Evolutionary conservation across 306 rosid species (phyloP).

Genomic region (Medicago arabica): DNA sequence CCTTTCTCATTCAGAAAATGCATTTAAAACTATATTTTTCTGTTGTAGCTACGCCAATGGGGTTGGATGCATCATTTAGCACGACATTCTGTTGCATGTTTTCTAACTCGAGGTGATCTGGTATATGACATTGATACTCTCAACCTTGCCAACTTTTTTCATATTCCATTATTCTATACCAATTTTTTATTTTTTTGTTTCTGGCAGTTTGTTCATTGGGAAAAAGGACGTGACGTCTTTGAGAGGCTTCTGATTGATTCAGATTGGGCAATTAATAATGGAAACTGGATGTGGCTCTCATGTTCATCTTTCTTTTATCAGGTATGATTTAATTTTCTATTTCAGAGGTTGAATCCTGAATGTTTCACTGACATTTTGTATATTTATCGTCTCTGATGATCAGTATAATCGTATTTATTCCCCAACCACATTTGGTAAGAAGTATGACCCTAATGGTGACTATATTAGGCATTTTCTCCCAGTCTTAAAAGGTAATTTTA

Average conservation of each 20-base stretch:
- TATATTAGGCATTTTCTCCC: slow-evolving; percentile 91
- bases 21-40: slow-evolving; percentile 32
- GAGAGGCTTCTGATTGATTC: slow-evolving; percentile 96
- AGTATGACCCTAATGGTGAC: slow-evolving; percentile 89
- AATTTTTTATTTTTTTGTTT: slow-evolving; percentile 27
- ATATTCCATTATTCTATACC: slow-evolving; percentile 31
- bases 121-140: slow-evolving; percentile 47
- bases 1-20: slow-evolving; percentile 14
- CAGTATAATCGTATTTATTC: slow-evolving; percentile 95
- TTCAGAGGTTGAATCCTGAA: slow-evolving; percentile 38
- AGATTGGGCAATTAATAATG: slow-evolving; percentile 96
- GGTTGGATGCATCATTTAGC: slow-evolving; percentile 99
- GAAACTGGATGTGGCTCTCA: slow-evolving; percentile 97
- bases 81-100: slow-evolving; percentile 92
- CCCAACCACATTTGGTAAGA: slow-evolving; percentile 88
- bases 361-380: slow-evolving; percentile 25
- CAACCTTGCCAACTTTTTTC: slow-evolving; percentile 5
- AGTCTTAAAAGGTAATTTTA: slow-evolving; percentile 61
- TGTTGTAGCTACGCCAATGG: slow-evolving; percentile 85
- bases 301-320: slow-evolving; percentile 96
- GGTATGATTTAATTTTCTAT: slow-evolving; percentile 49
- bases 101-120: slow-evolving; percentile 94
- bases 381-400: slow-evolving; percentile 37
- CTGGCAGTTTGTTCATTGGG: slow-evolving; percentile 88
- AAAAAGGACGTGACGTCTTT: slow-evolving; percentile 91